A percentile compares a stretch with the other conserved stretches of the same genome.
phyloP scores from a whole-genome alignment of 495 filamentous ascomycete genomes.

The Platismatia glauca region DNA sequence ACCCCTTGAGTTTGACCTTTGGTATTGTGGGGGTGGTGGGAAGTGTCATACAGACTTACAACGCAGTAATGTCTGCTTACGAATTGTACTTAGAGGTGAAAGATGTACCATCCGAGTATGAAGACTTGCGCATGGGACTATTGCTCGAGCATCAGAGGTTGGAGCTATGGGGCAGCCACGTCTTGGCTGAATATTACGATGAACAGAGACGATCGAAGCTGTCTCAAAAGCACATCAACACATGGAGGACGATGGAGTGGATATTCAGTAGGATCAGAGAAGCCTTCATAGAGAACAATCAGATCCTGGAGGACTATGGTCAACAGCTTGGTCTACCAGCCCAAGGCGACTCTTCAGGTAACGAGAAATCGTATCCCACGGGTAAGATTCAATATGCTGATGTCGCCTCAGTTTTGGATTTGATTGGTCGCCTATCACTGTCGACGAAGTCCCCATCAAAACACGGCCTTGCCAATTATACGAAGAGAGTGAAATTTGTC shows the following conservation, averaged over 20 bases:
- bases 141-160: constrained; percentile 22
- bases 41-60: constrained; percentile 19
- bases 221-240: constrained; percentile 8
- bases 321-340: constrained; percentile 12
- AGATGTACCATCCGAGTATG: constrained; percentile 22
- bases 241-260: constrained; percentile 23
- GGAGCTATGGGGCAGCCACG: constrained; percentile 20
- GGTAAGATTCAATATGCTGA: neutral
- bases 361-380: neutral
- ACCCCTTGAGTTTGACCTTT: constrained; percentile 13
- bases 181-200: constrained; percentile 14
- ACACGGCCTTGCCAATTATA: constrained; percentile 6
- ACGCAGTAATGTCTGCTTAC: constrained; percentile 18
- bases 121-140: constrained; percentile 21
- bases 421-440: constrained; percentile 15
- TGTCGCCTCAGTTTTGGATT: constrained; percentile 10
- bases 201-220: neutral
- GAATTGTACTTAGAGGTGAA: constrained; percentile 21
- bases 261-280: constrained; percentile 18
- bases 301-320: constrained; percentile 18
- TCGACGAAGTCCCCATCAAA: constrained; percentile 16
- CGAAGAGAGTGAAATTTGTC: constrained; percentile 21
- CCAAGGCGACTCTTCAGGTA: constrained; percentile 17
- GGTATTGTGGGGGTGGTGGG: constrained; percentile 12
- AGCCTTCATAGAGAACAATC: constrained; percentile 18